Percentiles rank a stretch among this genome's conserved stretches.
phyloP scores from a whole-genome alignment of 2,329 filamentous ascomycete genomes.

The Drechslerella stenobrocha region DNA sequence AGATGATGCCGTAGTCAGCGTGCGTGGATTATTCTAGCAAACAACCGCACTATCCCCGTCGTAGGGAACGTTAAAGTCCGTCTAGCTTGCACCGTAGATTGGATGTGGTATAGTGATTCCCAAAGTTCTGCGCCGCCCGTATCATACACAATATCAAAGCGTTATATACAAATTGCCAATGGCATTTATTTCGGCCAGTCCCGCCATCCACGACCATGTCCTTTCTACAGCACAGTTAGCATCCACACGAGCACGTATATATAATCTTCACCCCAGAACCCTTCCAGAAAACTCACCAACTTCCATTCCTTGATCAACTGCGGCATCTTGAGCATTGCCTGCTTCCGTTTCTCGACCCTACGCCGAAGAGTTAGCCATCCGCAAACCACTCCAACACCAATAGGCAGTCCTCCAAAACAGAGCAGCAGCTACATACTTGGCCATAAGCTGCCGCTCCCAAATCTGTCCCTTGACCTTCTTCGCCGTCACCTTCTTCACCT shows the following conservation, averaged over 20 bases:
- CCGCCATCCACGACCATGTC: constrained; percentile 74
- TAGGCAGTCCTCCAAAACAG: not conserved
- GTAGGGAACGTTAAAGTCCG: not conserved
- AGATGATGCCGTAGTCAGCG: not conserved
- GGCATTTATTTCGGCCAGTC: constrained; percentile 66
- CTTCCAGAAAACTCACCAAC: constrained; percentile 65
- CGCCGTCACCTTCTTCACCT: constrained; percentile 77
- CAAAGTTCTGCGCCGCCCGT: constrained; percentile 10
- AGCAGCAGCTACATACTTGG: constrained; percentile 61
- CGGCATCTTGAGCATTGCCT: constrained; percentile 94
- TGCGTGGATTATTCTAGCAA: not conserved
- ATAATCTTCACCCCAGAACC: not conserved
- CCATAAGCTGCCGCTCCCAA: constrained; percentile 83
- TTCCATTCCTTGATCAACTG: constrained; percentile 91
- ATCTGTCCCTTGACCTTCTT: constrained; percentile 83
- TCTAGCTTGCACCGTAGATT: not conserved
- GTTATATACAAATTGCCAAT: constrained; percentile 26
- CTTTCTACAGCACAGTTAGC: constrained; percentile 59
- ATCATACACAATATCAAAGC: constrained; percentile 29
- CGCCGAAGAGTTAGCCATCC: constrained; percentile 23
- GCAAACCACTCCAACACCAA: not conserved
- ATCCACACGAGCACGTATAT: not conserved
- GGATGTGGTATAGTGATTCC: not conserved
- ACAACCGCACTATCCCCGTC: not conserved
- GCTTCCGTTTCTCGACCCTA: constrained; percentile 82